A percentile compares a stretch with the other conserved stretches of the same genome.
Evolutionary conservation across 768 basidiomycete genomes (phyloP).

Genomic region (Ramaria rubella): DNA sequence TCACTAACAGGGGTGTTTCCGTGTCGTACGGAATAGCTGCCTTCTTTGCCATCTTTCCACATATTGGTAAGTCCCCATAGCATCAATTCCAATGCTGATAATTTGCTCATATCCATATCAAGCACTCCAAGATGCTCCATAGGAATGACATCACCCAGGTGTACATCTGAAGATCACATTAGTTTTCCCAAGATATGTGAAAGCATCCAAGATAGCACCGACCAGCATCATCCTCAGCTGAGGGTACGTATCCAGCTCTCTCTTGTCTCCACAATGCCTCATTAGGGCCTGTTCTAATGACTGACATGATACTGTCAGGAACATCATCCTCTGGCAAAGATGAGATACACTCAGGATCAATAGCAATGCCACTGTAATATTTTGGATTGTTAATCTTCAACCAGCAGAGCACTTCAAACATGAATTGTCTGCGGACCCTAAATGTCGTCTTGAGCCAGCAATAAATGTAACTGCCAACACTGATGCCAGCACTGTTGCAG

Average conservation of each 20-base stretch:
- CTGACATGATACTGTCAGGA: slow-evolving; percentile 24
- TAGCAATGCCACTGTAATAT: slow-evolving; percentile 27
- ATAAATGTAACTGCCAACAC: slow-evolving; percentile 32
- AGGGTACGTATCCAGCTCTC: slow-evolving; percentile 25
- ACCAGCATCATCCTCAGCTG: slow-evolving; percentile 9
- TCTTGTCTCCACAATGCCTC: slow-evolving; percentile 18
- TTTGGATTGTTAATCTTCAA: slow-evolving; percentile 30
- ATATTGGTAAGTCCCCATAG: slow-evolving; percentile 24
- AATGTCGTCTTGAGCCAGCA: slow-evolving; percentile 28
- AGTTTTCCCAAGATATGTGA: not conserved
- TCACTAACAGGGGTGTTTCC: slow-evolving; percentile 20
- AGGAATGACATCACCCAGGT: slow-evolving; percentile 22
- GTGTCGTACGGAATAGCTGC: slow-evolving; percentile 19
- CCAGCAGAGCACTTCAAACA: slow-evolving; percentile 29
- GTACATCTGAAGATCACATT: not conserved
- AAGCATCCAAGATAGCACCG: not conserved
- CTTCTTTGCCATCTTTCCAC: slow-evolving; percentile 14
- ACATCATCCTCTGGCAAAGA: slow-evolving; percentile 29
- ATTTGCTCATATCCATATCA: slow-evolving; percentile 23
- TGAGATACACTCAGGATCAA: slow-evolving; percentile 16
- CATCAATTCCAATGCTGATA: slow-evolving; percentile 21
- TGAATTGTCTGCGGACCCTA: slow-evolving; percentile 24
- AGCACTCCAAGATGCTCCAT: slow-evolving; percentile 19
- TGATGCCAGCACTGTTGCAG: slow-evolving; percentile 22
- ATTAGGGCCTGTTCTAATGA: slow-evolving; percentile 16